phyloP scores from a whole-genome alignment of 2,329 filamentous ascomycete species.

The Hypomyces rosellus region DNA sequence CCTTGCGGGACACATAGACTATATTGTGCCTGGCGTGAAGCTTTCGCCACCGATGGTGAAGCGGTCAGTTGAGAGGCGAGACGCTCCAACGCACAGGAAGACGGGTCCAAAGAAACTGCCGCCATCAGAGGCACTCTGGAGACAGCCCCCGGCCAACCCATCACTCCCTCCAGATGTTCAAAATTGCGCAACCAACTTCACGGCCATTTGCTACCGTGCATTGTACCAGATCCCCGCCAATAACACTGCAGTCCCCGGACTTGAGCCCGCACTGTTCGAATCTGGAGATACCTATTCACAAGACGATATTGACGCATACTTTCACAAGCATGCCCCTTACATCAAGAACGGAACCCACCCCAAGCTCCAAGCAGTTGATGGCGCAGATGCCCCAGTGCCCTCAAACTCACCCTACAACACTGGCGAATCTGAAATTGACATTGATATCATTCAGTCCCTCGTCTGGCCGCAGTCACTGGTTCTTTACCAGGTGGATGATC shows the following conservation, averaged over 20 bases:
- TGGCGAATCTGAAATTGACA: slow-evolving; percentile 48
- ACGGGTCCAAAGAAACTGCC: slow-evolving; percentile 8
- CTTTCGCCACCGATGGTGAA: slow-evolving; percentile 20
- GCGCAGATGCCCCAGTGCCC: slow-evolving; percentile 35
- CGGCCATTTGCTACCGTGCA: slow-evolving; percentile 46
- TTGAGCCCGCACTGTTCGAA: slow-evolving; percentile 44
- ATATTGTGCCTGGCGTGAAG: slow-evolving; percentile 43
- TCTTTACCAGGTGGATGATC: slow-evolving; percentile 41
- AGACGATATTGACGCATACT: slow-evolving; percentile 41
- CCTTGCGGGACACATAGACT: slow-evolving; percentile 37
- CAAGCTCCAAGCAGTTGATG: slow-evolving; percentile 37
- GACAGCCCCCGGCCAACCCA: slow-evolving; percentile 1
- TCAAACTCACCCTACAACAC: slow-evolving; percentile 13
- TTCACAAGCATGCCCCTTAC: slow-evolving; percentile 34
- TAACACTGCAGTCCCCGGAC: slow-evolving; percentile 44
- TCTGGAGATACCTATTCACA: slow-evolving; percentile 45
- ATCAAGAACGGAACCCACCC: slow-evolving; percentile 38
- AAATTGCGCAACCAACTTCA: slow-evolving; percentile 47
- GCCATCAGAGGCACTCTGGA: background rate
- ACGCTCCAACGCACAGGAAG: background rate
- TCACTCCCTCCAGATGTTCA: slow-evolving; percentile 5
- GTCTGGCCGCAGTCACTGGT: slow-evolving; percentile 46
- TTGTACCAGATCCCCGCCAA: slow-evolving; percentile 37
- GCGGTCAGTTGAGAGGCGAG: slow-evolving; percentile 2
- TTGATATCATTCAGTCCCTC: slow-evolving; percentile 40